Base-by-base conservation (phyloP, 2,329 filamentous ascomycete species). In the Trichoderma koningiopsis region DNA sequence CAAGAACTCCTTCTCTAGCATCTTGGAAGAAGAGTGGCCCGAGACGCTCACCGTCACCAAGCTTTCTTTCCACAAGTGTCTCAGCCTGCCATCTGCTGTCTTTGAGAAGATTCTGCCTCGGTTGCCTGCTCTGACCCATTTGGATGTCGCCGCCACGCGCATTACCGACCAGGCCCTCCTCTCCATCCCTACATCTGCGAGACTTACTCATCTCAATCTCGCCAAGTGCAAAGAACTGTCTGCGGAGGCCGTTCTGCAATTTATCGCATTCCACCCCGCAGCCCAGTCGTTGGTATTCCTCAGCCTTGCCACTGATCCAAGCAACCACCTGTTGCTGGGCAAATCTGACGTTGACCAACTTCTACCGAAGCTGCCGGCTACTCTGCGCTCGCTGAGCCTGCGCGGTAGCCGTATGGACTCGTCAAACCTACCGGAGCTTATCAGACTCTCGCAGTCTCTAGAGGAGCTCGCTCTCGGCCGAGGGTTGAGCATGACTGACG, bases 131-230 rank as follows among this genome's bases (percentile, higher is more conserved):
- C 81, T 94, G 66, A 95, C 92, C 1, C 92, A 94, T 76, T 86
- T 96, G 47, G 92, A 96, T 75, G 84, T 94, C n/a, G 88, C 91
- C 11, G 91, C 92, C 73, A 94, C 92, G 1, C 87, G 90, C 73
- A 88, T 96, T 74, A 94, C 89, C 40, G 88, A 93, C 77, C 82
- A 84, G 29, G 92, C 92, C 5, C 83, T 96, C 19, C 82, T 86
- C 73, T 88, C 88, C 24, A 92, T 95, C 71, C 91, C 92, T 0
- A 76, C 83, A n/a, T 89, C 89, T 5, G 92, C 92, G 13, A 84
- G 83, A 71, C 85, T 95, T 72, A 94, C 91, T 1, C 92, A 96
- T 76, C 82, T 96, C 66, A 94, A 93, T 75, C 81, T 96, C 58
- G 88, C 91, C 72, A 92, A 92, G 79, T 95, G 92, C 83, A 89